These are phyloP conservation scores for Eleusine indica DNA, from an alignment of 176 grass and related monocot genomes.

Conservation along the genomic window DNA sequence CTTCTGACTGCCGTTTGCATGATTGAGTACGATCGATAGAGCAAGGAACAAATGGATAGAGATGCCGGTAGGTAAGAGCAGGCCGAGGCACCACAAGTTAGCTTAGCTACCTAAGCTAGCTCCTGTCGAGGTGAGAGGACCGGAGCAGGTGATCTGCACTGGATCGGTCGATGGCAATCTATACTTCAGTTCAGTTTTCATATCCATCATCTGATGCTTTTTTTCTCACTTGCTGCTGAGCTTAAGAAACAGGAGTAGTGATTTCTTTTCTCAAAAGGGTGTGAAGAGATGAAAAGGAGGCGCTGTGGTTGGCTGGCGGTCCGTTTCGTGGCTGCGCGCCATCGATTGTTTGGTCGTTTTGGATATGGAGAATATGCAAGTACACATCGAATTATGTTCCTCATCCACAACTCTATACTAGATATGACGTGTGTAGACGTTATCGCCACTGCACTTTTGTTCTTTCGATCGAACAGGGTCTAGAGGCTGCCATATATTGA, in stretches of 20 bases:
- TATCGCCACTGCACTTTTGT: too few relatives aligned
- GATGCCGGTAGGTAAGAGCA: background rate
- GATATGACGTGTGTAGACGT: too few relatives aligned
- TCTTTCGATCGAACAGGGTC: too few relatives aligned
- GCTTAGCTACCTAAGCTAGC: too few relatives aligned
- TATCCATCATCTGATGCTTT: background rate
- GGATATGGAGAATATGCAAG: constrained; percentile 35
- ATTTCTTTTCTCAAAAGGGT: constrained; percentile 8
- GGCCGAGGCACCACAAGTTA: too few relatives aligned
- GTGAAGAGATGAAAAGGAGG: background rate
- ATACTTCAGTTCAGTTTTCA: background rate
- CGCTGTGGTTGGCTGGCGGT: background rate
- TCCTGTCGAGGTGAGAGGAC: too few relatives aligned
- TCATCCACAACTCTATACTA: too few relatives aligned
- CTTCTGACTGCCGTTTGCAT: background rate
- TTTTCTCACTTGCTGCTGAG: background rate
- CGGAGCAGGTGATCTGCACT: too few relatives aligned
- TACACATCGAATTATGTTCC: too few relatives aligned
- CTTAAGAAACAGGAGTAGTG: constrained; percentile 14
- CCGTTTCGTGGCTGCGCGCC: background rate
- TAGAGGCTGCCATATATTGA: too few relatives aligned
- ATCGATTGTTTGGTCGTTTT: background rate
- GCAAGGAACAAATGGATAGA: constrained; percentile 11
- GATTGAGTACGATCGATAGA: background rate
- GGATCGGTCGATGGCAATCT: background rate